Conservation (phyloP, 345 rosid genomes). For the Eucalyptus cloeziana region DNA sequence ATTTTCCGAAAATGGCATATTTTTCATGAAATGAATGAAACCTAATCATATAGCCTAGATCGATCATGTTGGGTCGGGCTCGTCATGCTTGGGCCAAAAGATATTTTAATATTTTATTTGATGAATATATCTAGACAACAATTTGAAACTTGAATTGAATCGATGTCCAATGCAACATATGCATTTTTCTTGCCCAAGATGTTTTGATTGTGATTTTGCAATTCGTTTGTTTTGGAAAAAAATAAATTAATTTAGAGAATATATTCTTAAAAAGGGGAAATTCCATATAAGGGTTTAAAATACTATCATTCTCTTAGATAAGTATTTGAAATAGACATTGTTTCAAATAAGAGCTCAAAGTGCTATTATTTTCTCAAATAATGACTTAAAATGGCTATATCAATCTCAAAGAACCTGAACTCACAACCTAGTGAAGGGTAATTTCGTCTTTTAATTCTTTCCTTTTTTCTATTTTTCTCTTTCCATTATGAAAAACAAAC, state of each 20-base stretch:
- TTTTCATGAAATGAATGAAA: rapidly evolving
- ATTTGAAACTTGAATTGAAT: neutral
- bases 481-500: too few relatives aligned
- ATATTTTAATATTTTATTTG: neutral
- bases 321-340: too few relatives aligned
- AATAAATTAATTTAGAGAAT: neutral
- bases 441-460: rapidly evolving
- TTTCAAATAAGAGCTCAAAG: rapidly evolving
- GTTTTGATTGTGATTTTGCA: too few relatives aligned
- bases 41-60: neutral
- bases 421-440: rapidly evolving
- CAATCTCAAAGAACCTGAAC: too few relatives aligned
- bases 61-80: rapidly evolving
- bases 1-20: rapidly evolving
- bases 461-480: rapidly evolving
- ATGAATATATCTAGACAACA: neutral
- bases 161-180: neutral
- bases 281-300: rapidly evolving
- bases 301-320: too few relatives aligned
- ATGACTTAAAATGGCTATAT: rapidly evolving
- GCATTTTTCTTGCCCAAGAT: neutral
- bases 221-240: neutral
- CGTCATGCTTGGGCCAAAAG: neutral
- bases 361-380: too few relatives aligned
- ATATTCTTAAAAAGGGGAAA: neutral